These are phyloP conservation scores for Irineochytrium annulatum DNA, from an alignment of 192 early-diverging fungal genomes.

Conservation along the genomic window DNA sequence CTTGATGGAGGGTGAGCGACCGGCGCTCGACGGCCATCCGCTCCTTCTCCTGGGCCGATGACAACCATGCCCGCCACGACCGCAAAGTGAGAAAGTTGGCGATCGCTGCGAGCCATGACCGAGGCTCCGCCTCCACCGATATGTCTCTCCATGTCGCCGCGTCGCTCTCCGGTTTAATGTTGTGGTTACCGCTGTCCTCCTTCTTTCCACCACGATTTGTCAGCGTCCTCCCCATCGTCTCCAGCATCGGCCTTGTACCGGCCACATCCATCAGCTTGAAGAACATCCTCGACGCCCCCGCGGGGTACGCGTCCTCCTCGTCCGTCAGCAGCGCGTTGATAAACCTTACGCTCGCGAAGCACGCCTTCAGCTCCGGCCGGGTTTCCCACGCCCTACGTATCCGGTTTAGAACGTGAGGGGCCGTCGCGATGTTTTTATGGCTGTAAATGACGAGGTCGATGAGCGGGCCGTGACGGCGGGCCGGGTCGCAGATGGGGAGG, in stretches of 20 bases:
- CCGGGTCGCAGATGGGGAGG: constrained; percentile 16
- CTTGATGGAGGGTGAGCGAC: constrained; percentile 1
- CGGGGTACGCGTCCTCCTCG: constrained; percentile 26
- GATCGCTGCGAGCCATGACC: too few relatives aligned
- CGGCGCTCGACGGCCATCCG: too few relatives aligned
- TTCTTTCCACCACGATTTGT: neutral
- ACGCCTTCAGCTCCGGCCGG: neutral
- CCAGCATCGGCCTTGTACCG: neutral
- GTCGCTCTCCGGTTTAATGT: neutral
- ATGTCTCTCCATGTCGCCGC: too few relatives aligned
- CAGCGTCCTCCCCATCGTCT: neutral
- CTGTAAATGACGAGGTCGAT: constrained; percentile 34
- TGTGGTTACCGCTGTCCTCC: neutral
- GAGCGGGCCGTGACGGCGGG: neutral
- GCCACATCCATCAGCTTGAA: constrained; percentile 20
- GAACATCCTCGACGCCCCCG: constrained; percentile 28
- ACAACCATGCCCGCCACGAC: too few relatives aligned
- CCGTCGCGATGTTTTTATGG: constrained; percentile 16
- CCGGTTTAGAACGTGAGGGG: neutral
- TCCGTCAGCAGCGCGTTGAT: constrained; percentile 20
- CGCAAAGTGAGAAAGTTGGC: too few relatives aligned
- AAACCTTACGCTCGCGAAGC: constrained; percentile 29
- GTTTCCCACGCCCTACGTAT: neutral
- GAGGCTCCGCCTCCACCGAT: too few relatives aligned
- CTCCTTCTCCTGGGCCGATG: neutral